A percentile compares a stretch with the other conserved stretches of the same genome.
Evolutionary conservation across 2,329 filamentous ascomycete genomes (phyloP).

Genomic region (Cryphonectria carpinicola): DNA sequence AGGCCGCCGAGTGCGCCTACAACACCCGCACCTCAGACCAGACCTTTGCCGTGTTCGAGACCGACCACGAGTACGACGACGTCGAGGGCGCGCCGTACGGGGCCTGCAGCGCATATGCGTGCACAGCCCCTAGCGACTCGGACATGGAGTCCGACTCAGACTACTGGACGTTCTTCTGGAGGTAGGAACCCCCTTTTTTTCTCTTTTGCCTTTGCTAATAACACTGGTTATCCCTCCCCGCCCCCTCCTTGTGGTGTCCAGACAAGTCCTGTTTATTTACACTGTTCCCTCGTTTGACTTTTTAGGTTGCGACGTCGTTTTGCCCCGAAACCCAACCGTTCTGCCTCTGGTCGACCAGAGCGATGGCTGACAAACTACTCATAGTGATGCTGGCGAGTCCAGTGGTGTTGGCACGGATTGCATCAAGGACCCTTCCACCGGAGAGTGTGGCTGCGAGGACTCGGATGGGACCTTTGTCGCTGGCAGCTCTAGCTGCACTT

Average conservation of each 20-base stretch:
- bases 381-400: constrained; percentile 34
- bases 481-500: constrained; percentile 36
- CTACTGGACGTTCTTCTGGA: constrained; percentile 49
- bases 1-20: constrained; percentile 44
- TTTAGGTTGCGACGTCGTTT: constrained; percentile 13
- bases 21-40: constrained; percentile 42
- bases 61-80: constrained; percentile 49
- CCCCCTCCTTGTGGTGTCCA: not conserved
- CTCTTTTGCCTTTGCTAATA: not conserved
- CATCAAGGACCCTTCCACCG: constrained; percentile 43
- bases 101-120: constrained; percentile 49
- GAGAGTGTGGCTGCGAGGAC: constrained; percentile 47
- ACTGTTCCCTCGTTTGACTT: not conserved
- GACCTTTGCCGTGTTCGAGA: constrained; percentile 44
- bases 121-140: constrained; percentile 38
- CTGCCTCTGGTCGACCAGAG: constrained; percentile 3
- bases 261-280: not conserved
- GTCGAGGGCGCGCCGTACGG: constrained; percentile 51
- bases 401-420: constrained; percentile 41
- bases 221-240: not conserved
- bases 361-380: not conserved
- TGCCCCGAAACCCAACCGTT: constrained; percentile 15
- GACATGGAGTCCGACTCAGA: constrained; percentile 39
- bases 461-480: constrained; percentile 44
- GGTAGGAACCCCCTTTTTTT: constrained; percentile 17